Evolutionary conservation across 2,329 filamentous ascomycete genomes (phyloP), one percentile per base, ranked within the genome.

Genomic region (Pseudocercospora pini-densiflorae): DNA sequence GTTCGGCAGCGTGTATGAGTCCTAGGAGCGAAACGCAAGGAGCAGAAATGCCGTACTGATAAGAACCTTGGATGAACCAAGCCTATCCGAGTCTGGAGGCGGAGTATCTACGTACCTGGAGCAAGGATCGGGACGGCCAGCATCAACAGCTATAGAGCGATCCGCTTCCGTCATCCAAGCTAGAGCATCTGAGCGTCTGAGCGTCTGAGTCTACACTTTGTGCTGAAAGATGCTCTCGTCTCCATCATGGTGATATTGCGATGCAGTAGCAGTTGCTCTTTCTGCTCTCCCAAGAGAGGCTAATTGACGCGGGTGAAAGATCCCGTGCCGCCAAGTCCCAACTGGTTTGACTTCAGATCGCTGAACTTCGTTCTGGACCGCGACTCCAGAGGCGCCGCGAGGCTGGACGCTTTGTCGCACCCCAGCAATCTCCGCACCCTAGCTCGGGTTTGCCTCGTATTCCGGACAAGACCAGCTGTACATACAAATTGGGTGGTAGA

Each of bases 1-100:
- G 51, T 12, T 6, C 54, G 21, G 29, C 54, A 19, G 54, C n/a
- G 16, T 58, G 12, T 21, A 21, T 27, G 31, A 57, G 49, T 55
- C 23, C 24, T 21, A 33, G n/a, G 33, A 31, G 14, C 51, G 51
- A 29, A 2, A 31, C 24, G 47, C 19, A 31, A n/a, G 55, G 55
- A 58, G 16, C 19, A 23, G n/a, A 40, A 24, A 24, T 24, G 55
- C n/a, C 27, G 55, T 58, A 19, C 55, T 58, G 55, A 40, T 58
- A 58, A 58, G 54, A 31, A 23, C 7, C 16, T 55, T 19, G 49
- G 49, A 53, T 16, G 23, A 1, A 33, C 31, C 31, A 33, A 33
- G 43, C 43, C 43, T 47, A 47, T 47, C 43, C 43, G 43, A 47
- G 43, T 47, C 21, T 47, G 43, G 43, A 49, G 45, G n/a, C 45